Evolutionary conservation across 306 rosid species (phyloP), one percentile per base, ranked within the genome.

Genomic region (Prunus kanzakura): DNA sequence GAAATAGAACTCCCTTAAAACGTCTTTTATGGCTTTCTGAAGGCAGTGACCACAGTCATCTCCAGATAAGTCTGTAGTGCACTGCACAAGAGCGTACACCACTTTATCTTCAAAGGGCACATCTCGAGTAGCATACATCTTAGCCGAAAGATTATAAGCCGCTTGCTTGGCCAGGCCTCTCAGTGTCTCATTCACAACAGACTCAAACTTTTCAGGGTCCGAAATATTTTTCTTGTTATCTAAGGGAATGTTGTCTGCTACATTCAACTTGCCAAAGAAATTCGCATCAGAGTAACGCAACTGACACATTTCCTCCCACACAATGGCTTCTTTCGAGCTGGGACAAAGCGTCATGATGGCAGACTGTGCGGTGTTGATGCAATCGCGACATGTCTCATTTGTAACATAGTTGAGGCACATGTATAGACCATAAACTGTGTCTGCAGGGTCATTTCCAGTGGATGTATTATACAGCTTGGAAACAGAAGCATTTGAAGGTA

Each of bases 231-330:
- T 65, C 2, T 0, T 0, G 76, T 89, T 91, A 16, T n/a, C 69
- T 19, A 47, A 45, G 43, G 76, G 79, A 20, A 72, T 30, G 70
- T 81, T 79, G 18, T 70, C 89, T 12, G 78, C 23, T 62, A 79
- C 76, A 69, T 85, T 58, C 76, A 87, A 70, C 5, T 13, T 57
- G 11, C 93, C 90, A 8, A 80, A 32, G 88, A 91, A 91, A 56
- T 82, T 73, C 8, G 27, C 10, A 46, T 69, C 76, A 20, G 93
- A 88, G 74, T 88, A 91, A 61, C 86, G 88, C 55, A 88, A 71
- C 18, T 84, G 96, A 68, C 91, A 91, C 0, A 0, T 1, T n/a
- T 91, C 96, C 66, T 88, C 93, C 86, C 87, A 89, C 0, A 91
- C 74, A 32, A 79, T 67, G 0, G 93, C 91, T 75, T 88, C 93